These are phyloP conservation scores for Saturnispora dispora DNA, from an alignment of 805 yeast species.

Conservation along the genomic window DNA sequence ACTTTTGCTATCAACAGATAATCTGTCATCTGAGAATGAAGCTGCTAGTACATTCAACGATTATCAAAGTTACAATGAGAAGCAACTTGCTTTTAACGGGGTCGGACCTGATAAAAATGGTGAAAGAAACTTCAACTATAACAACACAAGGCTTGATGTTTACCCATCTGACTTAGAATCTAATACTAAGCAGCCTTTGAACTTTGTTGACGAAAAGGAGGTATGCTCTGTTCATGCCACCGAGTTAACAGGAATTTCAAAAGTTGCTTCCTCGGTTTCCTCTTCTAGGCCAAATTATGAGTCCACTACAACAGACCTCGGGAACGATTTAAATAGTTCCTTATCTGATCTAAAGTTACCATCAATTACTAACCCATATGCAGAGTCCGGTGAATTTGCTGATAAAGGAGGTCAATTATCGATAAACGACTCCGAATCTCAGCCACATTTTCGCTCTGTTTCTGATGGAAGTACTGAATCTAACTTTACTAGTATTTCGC, in stretches of 20 bases:
- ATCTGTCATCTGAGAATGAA: background rate
- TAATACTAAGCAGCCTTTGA: background rate
- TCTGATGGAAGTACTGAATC: conserved; percentile 27
- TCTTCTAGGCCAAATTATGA: background rate
- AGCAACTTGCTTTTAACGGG: background rate
- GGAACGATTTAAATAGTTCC: background rate
- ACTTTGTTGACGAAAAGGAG: background rate
- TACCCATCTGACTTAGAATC: conserved; percentile 3
- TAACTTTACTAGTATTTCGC: conserved; percentile 71
- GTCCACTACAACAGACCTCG: background rate
- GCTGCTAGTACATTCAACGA: background rate
- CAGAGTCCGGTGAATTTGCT: background rate
- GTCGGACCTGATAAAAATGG: background rate
- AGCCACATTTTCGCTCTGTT: background rate
- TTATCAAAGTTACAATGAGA: background rate
- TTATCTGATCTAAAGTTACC: conserved; percentile 8
- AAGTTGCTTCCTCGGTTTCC: background rate
- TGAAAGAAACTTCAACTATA: background rate
- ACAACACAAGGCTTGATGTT: background rate
- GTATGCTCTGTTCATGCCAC: background rate
- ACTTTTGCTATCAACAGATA: conserved; percentile 10
- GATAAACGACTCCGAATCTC: background rate
- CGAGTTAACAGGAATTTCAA: background rate
- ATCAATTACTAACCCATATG: conserved; percentile 8
- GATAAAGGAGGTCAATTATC: background rate